Evolutionary conservation across 1,284 basidiomycete genomes (phyloP).

Genomic region (Meripilus lineatus): DNA sequence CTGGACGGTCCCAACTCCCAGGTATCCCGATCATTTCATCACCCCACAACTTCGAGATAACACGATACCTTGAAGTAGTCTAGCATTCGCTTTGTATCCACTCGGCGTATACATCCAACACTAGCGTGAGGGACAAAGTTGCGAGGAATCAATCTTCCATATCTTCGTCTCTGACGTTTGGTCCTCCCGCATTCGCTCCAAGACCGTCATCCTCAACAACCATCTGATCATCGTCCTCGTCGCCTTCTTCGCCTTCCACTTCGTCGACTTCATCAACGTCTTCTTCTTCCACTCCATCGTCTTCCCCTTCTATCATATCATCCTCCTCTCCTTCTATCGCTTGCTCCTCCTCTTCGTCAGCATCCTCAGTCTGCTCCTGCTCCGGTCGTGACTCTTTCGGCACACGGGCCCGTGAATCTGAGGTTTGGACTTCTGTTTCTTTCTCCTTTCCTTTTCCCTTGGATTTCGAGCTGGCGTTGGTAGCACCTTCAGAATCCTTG

Average conservation of each 20-base stretch:
- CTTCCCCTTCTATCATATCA: constrained; percentile 11
- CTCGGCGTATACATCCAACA: too few relatives aligned
- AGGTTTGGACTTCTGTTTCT: constrained; percentile 20
- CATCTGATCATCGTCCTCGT: constrained; percentile 18
- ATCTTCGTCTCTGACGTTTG: neutral
- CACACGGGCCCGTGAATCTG: constrained; percentile 20
- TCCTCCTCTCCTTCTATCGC: constrained; percentile 17
- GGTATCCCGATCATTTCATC: too few relatives aligned
- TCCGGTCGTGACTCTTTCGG: constrained; percentile 2
- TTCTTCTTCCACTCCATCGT: constrained; percentile 21
- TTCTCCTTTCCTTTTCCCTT: constrained; percentile 24
- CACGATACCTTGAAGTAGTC: too few relatives aligned
- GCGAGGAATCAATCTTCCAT: too few relatives aligned
- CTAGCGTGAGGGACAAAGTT: too few relatives aligned
- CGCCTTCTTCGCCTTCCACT: constrained; percentile 16
- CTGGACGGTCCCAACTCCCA: too few relatives aligned
- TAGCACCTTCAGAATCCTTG: constrained; percentile 20
- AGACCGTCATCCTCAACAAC: constrained; percentile 17
- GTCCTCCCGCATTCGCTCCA: constrained; percentile 8
- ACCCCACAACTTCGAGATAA: too few relatives aligned
- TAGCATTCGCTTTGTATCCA: too few relatives aligned
- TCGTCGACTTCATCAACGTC: constrained; percentile 18
- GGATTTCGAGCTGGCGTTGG: constrained; percentile 11
- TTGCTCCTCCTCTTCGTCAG: neutral
- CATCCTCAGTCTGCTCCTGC: constrained; percentile 2